Percentiles rank a stretch among this genome's conserved stretches.
phyloP scores from a whole-genome alignment of 2,329 filamentous ascomycete species.

The Magnaporthiopsis incrustans region DNA sequence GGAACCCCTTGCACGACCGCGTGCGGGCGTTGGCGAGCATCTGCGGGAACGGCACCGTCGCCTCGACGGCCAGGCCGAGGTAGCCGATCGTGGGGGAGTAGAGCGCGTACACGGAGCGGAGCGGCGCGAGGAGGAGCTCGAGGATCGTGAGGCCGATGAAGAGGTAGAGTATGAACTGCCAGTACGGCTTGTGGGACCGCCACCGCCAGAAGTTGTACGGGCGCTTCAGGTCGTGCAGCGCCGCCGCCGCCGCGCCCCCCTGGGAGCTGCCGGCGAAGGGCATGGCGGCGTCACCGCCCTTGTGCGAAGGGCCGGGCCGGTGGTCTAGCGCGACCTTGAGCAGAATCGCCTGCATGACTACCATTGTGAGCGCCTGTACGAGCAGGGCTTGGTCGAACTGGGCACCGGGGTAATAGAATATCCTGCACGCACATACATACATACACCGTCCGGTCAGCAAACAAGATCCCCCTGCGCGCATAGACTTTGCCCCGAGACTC shows the following conservation, averaged over 20 bases:
- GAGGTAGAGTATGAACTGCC: slow-evolving; percentile 67
- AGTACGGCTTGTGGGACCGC: slow-evolving; percentile 68
- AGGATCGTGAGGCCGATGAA: slow-evolving; percentile 50
- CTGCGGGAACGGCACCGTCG: slow-evolving; percentile 74
- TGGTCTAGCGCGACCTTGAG: slow-evolving; percentile 63
- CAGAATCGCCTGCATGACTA: slow-evolving; percentile 53
- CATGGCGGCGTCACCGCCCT: slow-evolving; percentile 49
- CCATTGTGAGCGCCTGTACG: slow-evolving; percentile 58
- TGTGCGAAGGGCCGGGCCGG: slow-evolving; percentile 50
- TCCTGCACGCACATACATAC: slow-evolving; percentile 27
- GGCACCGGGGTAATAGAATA: slow-evolving; percentile 63
- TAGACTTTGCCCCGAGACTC: background rate
- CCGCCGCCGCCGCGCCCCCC: no score
- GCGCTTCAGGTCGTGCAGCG: slow-evolving; percentile 35
- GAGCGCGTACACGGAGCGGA: slow-evolving; percentile 45
- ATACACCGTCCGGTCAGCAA: background rate
- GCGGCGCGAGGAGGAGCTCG: slow-evolving; percentile 58
- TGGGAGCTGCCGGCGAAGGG: slow-evolving; percentile 52
- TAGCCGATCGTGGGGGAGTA: slow-evolving; percentile 66
- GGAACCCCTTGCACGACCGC: slow-evolving; percentile 68
- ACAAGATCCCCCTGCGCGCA: background rate
- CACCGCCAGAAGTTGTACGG: slow-evolving; percentile 82
- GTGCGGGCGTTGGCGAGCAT: slow-evolving; percentile 62
- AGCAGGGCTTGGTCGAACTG: slow-evolving; percentile 57
- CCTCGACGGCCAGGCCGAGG: slow-evolving; percentile 70